A percentile compares a stretch with the other conserved stretches of the same genome.
phyloP scores from a whole-genome alignment of 495 filamentous ascomycete genomes.

The Aspergillus carlsbadensis region DNA sequence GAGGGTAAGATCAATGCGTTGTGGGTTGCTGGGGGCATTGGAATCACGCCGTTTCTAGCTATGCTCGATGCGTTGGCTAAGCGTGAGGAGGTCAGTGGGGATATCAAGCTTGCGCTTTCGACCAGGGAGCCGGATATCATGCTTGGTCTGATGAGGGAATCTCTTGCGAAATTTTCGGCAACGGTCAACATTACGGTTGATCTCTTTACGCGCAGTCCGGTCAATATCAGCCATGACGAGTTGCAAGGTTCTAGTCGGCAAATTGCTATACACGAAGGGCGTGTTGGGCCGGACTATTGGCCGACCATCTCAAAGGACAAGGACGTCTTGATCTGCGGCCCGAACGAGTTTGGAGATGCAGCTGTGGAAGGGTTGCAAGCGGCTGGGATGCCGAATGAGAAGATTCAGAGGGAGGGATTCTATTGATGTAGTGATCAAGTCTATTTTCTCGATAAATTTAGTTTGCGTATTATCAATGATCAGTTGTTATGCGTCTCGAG shows the following conservation, averaged over 20 bases:
- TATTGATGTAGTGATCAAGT: not conserved
- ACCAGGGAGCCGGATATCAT: not conserved
- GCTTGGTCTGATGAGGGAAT: not conserved
- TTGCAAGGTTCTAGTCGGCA: not conserved
- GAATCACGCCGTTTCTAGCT: not conserved
- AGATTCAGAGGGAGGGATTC: not conserved
- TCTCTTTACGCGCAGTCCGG: not conserved
- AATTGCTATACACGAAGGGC: not conserved
- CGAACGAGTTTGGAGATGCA: not conserved
- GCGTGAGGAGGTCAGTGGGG: not conserved
- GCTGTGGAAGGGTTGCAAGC: not conserved
- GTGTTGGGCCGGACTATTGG: not conserved
- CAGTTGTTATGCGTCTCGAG: no score
- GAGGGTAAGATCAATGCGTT: not conserved
- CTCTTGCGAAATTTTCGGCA: not conserved
- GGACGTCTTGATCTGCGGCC: not conserved
- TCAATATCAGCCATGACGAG: not conserved
- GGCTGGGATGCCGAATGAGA: not conserved
- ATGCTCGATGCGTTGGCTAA: not conserved
- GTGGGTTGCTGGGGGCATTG: not conserved
- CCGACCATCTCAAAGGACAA: not conserved
- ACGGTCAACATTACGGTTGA: not conserved
- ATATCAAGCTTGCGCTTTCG: not conserved
- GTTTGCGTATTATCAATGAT: no score
- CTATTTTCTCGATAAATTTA: no score